These are phyloP conservation scores for Aspergillus fumigatiaffinis DNA, from an alignment of 2,329 filamentous ascomycete species.

Conservation along the genomic window DNA sequence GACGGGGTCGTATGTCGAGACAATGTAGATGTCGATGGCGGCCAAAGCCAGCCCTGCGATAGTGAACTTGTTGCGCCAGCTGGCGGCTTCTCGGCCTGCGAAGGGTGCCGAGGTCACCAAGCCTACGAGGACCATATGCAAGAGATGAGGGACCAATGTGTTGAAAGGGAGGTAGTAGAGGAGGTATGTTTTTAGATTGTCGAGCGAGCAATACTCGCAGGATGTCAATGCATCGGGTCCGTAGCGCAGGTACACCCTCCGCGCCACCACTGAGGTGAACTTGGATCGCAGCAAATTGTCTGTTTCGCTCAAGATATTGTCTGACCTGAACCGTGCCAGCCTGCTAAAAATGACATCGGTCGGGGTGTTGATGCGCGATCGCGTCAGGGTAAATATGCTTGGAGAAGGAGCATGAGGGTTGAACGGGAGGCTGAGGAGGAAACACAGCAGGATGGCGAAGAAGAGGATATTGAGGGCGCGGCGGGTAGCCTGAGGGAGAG, in stretches of 20 bases:
- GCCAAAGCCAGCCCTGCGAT: conserved; percentile 58
- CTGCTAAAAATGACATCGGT: conserved; percentile 79
- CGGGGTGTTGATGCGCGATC: conserved; percentile 80
- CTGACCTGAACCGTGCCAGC: conserved; percentile 48
- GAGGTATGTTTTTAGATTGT: conserved; percentile 67
- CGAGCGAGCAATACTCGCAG: conserved; percentile 79
- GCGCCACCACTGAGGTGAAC: conserved; percentile 67
- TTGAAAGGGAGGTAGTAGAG: conserved; percentile 71
- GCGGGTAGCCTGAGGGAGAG: conserved; percentile 31
- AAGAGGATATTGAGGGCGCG: conserved; percentile 50
- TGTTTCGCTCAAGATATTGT: conserved; percentile 39
- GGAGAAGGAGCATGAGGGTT: conserved; percentile 47
- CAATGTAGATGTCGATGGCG: conserved; percentile 61
- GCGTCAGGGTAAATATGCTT: conserved; percentile 75
- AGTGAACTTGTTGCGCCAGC: conserved; percentile 70
- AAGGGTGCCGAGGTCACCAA: conserved; percentile 67
- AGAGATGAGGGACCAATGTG: conserved; percentile 71
- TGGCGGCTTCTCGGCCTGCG: conserved; percentile 58
- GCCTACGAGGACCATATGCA: conserved; percentile 70
- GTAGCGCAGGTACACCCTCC: conserved; percentile 77
- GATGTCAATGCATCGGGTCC: conserved; percentile 69
- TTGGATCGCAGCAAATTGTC: conserved; percentile 66
- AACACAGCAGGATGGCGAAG: conserved; percentile 49
- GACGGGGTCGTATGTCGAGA: conserved; percentile 59
- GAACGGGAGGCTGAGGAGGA: conserved; percentile 66